Base-by-base conservation (phyloP, 2,329 filamentous ascomycete species). In the Neofusicoccum sp. region DNA sequence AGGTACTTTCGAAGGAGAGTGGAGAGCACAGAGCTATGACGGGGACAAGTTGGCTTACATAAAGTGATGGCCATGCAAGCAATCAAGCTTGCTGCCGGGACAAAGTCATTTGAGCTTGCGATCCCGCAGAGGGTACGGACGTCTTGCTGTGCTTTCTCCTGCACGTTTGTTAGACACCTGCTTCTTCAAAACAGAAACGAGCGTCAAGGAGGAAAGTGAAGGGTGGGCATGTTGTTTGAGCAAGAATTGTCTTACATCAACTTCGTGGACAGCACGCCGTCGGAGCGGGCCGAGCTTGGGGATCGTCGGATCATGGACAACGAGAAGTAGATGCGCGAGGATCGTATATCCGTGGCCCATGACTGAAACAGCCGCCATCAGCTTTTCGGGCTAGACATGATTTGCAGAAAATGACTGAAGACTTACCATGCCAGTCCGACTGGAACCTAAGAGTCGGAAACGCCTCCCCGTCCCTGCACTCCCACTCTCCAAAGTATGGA, bases 381-480 rank as follows among this genome's bases (percentile, higher is more conserved):
- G 3, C 16, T 12, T 26, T n/a, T n/a, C n/a, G n/a, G n/a, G n/a
- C n/a, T n/a, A n/a, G n/a, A n/a, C n/a, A n/a, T n/a, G n/a, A n/a
- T n/a, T n/a, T n/a, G n/a, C n/a, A n/a, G n/a, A n/a, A 30, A 12
- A 24, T 45, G 12, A 57, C 14, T 20, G 4, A 34, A 24, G 6
- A 24, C 64, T 45, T 54, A 67, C 67, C 68, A 62, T 75, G 72
- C 6, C 68, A 67, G 49, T 73, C 72, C 31, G 72, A 70, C 33
- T 72, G 71, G 14, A 72, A 70, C 28, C 71, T 65, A 9, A 74
- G 69, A 59, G 73, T 71, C 4, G 72, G 71, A 44, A 75, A 75
- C 3, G 41, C 3, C 41, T 11, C 24, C 2, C 33, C 54, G 3
- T 47, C 54, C 6, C 12, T 26, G 14, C 31, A 3, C 12, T 12